Percentiles rank a stretch among this genome's conserved stretches.
Conservation (phyloP, 129 eudicot species). For the Cynara cardunculus region DNA sequence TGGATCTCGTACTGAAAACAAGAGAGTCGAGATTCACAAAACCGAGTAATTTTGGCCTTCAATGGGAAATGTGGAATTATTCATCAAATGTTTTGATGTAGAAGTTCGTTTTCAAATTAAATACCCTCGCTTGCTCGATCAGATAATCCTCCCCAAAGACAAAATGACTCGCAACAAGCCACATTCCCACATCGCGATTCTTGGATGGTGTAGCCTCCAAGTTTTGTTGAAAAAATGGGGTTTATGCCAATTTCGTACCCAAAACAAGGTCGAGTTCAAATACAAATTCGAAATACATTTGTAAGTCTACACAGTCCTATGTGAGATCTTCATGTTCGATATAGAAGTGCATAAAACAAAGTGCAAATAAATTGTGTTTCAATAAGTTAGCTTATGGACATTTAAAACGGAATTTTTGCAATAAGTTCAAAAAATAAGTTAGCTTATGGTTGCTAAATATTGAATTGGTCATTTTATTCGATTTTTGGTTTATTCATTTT, state of each 20-base stretch:
- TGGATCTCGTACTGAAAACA: neutral
- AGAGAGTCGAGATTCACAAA: neutral
- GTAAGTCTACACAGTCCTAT: neutral
- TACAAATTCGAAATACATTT: neutral
- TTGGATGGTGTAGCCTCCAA: too few relatives aligned
- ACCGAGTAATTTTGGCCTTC: neutral
- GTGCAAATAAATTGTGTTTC: too few relatives aligned
- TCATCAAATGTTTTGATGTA: neutral
- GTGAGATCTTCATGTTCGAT: neutral
- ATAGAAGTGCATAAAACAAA: neutral
- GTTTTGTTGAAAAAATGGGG: neutral
- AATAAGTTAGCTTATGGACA: too few relatives aligned
- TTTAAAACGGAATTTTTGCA: too few relatives aligned
- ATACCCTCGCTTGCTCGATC: neutral
- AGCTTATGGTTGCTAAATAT: too few relatives aligned
- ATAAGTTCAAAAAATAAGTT: too few relatives aligned
- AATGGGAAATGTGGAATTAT: neutral
- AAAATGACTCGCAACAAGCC: neutral
- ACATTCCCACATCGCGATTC: neutral
- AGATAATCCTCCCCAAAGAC: neutral
- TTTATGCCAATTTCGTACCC: neutral
- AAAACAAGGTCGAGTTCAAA: too few relatives aligned
- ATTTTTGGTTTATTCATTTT: too few relatives aligned
- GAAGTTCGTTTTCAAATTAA: too few relatives aligned
- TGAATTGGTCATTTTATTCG: too few relatives aligned